Evolutionary conservation across 768 basidiomycete genomes (phyloP), one percentile per base, ranked within the genome.

Genomic region (Boletus speciosus): DNA sequence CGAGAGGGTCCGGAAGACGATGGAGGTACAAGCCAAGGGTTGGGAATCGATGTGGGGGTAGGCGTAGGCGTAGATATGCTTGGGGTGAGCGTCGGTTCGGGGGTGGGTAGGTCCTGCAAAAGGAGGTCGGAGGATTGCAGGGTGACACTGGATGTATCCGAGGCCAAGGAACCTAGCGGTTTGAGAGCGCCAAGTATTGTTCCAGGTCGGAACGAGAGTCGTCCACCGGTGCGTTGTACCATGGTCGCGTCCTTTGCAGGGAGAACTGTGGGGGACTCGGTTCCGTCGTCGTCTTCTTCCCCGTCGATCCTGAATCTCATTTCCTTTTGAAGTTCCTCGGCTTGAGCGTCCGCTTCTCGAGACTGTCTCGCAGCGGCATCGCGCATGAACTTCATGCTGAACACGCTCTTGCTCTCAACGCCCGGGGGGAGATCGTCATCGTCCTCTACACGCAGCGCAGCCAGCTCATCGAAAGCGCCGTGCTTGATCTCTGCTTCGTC

Each of bases 311-410:
- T 67, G 47, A 73, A 68, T 34, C 81, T 83, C 64, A 97, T 74
- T 62, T 92, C 90, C 57, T 75, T 75, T 57, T 84, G 72, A 55
- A 96, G 84, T 61, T 90, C 88, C 52, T 90, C 88, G 5, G 80
- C 84, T 58, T 83, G 79, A 52, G 78, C 78, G 54, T 85, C 76
- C 1, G 81, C 83, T 49, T 78, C 76, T 9, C 25, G 64, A 68
- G 74, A 61, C 80, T 85, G 80, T 58, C 91, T 77, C 5, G 81
- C 82, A 75, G 88, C 85, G 0, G 93, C 95, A 43, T 94, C 88
- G 69, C 89, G 87, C 96, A 99, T 99, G 72, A 98, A 99, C 73
- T 97, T 98, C 97, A 98, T 98, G 58, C 83, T 80, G 67, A 97
- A 89, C 10, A 98, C 79, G 56, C 89, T 83, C 71, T 87, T 89